Conservation (phyloP, 345 rosid species). For the Corymbia maculata region DNA sequence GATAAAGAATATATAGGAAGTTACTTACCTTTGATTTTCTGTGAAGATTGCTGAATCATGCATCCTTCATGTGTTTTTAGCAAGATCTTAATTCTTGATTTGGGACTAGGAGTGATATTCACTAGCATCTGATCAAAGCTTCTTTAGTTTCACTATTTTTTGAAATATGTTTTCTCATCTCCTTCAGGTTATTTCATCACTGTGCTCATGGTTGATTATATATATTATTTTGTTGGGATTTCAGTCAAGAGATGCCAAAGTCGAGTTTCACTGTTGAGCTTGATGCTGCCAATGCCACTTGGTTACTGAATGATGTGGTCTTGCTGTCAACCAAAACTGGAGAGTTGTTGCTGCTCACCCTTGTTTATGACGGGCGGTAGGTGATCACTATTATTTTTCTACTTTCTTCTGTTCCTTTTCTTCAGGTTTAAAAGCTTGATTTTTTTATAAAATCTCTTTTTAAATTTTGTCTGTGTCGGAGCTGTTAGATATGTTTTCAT, state of each 20-base stretch:
- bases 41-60: not conserved
- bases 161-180: not conserved
- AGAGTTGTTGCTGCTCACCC: conserved; percentile 76
- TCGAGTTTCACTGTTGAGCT: conserved; percentile 83
- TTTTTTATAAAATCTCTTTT: not conserved
- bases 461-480: not conserved
- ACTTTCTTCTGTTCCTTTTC: not conserved
- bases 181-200: not conserved
- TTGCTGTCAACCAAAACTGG: conserved; percentile 85
- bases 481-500: not conserved
- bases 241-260: conserved; percentile 92
- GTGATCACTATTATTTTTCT: not conserved
- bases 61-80: not conserved
- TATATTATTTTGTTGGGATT: not conserved
- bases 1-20: not conserved
- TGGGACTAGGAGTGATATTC: not conserved
- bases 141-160: not conserved
- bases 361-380: conserved; percentile 94
- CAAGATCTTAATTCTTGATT: not conserved
- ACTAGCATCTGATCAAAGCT: not conserved
- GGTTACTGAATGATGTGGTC: conserved; percentile 78
- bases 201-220: not conserved
- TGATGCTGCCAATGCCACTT: conserved; percentile 86
- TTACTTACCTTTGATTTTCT: not conserved
- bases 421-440: not conserved